phyloP scores from a whole-genome alignment of 2,329 filamentous ascomycete genomes.

The Fusarium austroafricanum region DNA sequence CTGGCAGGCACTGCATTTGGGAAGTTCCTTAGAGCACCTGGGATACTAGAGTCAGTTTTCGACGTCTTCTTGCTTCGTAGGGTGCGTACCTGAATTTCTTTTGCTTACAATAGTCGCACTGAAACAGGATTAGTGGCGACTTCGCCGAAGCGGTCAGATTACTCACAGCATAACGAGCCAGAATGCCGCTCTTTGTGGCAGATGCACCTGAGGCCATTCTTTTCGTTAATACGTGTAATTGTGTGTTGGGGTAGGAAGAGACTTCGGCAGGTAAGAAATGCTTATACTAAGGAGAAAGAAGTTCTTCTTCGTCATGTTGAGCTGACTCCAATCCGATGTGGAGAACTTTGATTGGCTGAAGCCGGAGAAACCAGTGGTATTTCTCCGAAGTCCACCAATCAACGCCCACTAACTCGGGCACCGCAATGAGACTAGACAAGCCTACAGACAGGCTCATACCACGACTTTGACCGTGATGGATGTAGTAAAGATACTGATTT shows the following conservation, averaged over 20 bases:
- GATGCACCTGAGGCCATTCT: not conserved
- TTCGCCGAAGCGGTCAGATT: too few species aligned
- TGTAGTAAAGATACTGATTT: not conserved
- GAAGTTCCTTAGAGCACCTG: constrained; percentile 14
- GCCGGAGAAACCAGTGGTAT: not conserved
- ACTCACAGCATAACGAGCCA: constrained; percentile 13
- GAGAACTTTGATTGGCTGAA: not conserved
- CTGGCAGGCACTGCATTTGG: constrained; percentile 6
- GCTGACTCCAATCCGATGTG: not conserved
- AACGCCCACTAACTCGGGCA: not conserved
- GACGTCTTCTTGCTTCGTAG: too few species aligned
- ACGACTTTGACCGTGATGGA: too few species aligned
- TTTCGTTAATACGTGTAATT: fast-evolving
- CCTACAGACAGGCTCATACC: not conserved
- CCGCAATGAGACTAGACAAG: too few species aligned
- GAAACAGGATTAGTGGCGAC: not conserved
- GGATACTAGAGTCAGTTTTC: not conserved
- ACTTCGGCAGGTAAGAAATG: too few species aligned
- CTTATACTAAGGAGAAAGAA: too few species aligned
- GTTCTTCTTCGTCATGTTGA: too few species aligned
- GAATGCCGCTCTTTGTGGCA: fast-evolving
- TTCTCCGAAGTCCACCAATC: constrained; percentile 4
- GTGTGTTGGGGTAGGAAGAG: not conserved
- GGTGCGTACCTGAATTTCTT: not conserved
- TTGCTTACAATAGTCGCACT: constrained; percentile 17